Percentiles rank a stretch among this genome's conserved stretches.
Evolutionary conservation across 345 rosid genomes (phyloP).

Genomic region (Chamaenerion angustifolium): DNA sequence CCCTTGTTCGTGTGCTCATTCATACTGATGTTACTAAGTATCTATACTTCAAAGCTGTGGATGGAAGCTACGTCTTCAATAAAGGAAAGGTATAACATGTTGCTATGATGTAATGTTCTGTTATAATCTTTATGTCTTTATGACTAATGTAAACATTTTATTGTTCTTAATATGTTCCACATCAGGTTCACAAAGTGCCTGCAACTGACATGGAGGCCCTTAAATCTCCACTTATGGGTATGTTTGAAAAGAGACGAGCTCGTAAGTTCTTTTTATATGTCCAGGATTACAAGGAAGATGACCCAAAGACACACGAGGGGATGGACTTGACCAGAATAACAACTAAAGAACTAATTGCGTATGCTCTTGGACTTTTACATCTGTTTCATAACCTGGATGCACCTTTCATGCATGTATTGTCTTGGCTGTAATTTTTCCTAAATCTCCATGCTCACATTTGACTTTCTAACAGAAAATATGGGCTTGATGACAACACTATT

Average conservation of each 20-base stretch:
- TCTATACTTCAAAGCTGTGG: slow-evolving; percentile 15
- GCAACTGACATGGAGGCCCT: slow-evolving; percentile 93
- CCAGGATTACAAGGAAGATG: slow-evolving; percentile 65
- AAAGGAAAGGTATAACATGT: slow-evolving; percentile 10
- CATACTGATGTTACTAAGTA: slow-evolving; percentile 13
- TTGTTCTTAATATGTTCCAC: neutral
- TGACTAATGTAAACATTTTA: neutral
- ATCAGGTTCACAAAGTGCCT: slow-evolving; percentile 85
- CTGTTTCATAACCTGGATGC: neutral
- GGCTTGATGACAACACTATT: slow-evolving; percentile 77
- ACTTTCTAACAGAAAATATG: slow-evolving; percentile 56
- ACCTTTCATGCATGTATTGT: neutral
- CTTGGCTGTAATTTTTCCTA: neutral
- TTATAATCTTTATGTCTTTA: neutral
- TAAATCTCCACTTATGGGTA: slow-evolving; percentile 91
- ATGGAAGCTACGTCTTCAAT: slow-evolving; percentile 11
- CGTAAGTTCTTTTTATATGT: slow-evolving; percentile 81
- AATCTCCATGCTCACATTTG: neutral
- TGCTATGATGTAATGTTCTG: too few species aligned
- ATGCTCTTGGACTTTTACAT: slow-evolving; percentile 18
- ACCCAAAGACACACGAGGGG: slow-evolving; percentile 87
- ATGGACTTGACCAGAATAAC: slow-evolving; percentile 77
- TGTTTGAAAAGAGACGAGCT: slow-evolving; percentile 93
- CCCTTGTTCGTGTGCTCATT: slow-evolving; percentile 13
- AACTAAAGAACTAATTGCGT: slow-evolving; percentile 74